Conservation (phyloP, 163 green algal species). For the Scenedesmus sp. region DNA sequence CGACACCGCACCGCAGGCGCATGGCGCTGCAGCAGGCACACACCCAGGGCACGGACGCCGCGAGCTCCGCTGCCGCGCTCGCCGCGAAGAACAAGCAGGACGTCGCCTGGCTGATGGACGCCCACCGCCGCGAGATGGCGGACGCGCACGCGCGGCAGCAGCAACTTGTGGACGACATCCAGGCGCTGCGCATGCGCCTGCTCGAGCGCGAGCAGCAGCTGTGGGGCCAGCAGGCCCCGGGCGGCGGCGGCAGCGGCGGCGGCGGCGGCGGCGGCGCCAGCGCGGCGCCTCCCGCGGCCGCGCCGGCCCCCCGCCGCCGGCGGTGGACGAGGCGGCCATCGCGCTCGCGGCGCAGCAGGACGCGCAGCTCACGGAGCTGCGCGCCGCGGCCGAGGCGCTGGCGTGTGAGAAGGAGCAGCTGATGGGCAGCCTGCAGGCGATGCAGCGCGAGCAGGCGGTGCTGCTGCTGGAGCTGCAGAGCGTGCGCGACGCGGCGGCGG, state of each 20-base stretch:
- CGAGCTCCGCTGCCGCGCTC: neutral
- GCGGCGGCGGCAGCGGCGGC: neutral
- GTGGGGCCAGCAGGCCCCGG: conserved; percentile 1
- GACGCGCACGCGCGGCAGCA: conserved; percentile 21
- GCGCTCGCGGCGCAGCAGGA: conserved; percentile 5
- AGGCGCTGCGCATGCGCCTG: conserved; percentile 22
- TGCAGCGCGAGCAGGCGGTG: conserved; percentile 37
- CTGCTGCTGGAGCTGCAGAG: conserved; percentile 27
- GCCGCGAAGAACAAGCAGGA: conserved; percentile 11
- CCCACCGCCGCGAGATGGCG: conserved; percentile 8
- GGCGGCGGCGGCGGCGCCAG: neutral
- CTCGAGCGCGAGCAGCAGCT: conserved; percentile 34
- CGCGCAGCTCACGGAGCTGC: conserved; percentile 8
- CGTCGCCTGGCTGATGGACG: conserved; percentile 29
- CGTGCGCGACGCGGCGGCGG: neutral
- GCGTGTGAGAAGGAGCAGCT: conserved; percentile 37
- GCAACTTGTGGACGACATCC: conserved; percentile 5
- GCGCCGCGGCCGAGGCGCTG: neutral
- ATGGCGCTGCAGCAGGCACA: conserved; percentile 39
- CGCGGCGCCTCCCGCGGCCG: neutral
- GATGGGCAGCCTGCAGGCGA: conserved; percentile 17
- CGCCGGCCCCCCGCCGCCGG: too few species aligned
- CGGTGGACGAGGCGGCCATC: neutral
- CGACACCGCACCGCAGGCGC: conserved; percentile 27
- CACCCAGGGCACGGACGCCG: neutral